Evolutionary conservation across 2,329 filamentous ascomycete species (phyloP), one percentile per base, ranked within the genome.

Genomic region (Microdochium nivale): DNA sequence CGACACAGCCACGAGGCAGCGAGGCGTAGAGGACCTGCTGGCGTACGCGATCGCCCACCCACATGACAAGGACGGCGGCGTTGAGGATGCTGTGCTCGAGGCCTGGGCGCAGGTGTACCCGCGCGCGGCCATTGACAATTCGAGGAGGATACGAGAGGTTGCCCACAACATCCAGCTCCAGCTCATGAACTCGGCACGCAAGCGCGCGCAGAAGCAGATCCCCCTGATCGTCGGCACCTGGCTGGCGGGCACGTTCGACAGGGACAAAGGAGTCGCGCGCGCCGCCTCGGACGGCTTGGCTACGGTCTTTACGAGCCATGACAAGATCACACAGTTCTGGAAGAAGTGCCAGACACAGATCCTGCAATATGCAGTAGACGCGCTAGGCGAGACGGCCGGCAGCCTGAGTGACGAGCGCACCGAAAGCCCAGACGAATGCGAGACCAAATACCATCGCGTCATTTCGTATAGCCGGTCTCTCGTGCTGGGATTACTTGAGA

Each of bases 51-150:
- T 77, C 57, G 67, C 70, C 13, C 78, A 73, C 66, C 77, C 68
- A 43, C 77, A 65, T 65, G 79, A 76, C 54, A 61, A 75, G 51
- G 72, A 77, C 58, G 81, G 78, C 25, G 85, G 83, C 30, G 73
- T 87, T 19, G 90, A 96, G 62, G 88, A 96, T 59, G 77, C 84
- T 11, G 71, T 97, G n/a, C 70, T 97, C 51, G 87, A 94, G 59
- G 87, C 88, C 62, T 97, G 92, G 92, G 88, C 92, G 72, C 86
- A 87, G 73, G 71, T 95, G 52, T 99, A 95, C 65, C 89, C 94
- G 50, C 87, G 91, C 54, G 80, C 86, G 33, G 94, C 92, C 19
- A 95, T 97, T 70, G 92, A 97, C 67, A 89, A 88, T 65, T 84
- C 88, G 47, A 86, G 90, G 48, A 82, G 88, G 54, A 92, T 96